A percentile compares a stretch with the other conserved stretches of the same genome.
Conservation (phyloP, 148 eudicot species). For the Rhododendron molle region DNA sequence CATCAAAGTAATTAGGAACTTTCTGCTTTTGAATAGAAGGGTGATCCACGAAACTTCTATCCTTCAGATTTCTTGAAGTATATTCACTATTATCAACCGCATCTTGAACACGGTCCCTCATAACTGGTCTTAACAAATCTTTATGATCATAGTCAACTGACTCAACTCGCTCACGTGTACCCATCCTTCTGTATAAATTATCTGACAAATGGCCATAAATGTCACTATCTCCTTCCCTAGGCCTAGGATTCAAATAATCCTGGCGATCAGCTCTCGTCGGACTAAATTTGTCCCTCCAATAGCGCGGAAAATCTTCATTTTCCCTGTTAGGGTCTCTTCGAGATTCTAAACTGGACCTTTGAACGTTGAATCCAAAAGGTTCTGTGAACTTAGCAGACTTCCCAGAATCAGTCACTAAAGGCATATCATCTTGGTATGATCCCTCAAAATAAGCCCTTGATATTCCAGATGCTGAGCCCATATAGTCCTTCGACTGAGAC, state of each 20-base stretch:
- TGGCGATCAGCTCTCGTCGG: conserved; percentile 17
- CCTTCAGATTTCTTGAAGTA: conserved; percentile 24
- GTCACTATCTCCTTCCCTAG: conserved; percentile 21
- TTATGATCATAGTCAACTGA: conserved; percentile 20
- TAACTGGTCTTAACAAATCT: conserved; percentile 16
- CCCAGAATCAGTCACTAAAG: conserved; percentile 15
- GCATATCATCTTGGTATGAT: conserved; percentile 18
- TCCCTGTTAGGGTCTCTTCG: conserved; percentile 20
- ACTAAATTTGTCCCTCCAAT: conserved; percentile 20
- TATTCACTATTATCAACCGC: conserved; percentile 21
- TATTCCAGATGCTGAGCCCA: conserved; percentile 29
- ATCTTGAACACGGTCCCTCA: conserved; percentile 18
- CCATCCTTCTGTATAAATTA: conserved; percentile 16
- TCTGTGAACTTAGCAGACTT: conserved; percentile 18
- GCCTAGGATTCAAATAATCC: conserved; percentile 26
- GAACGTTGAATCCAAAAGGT: conserved; percentile 18
- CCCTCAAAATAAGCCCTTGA: conserved; percentile 18
- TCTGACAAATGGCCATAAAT: conserved; percentile 21
- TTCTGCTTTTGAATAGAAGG: conserved; percentile 21
- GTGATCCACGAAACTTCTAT: conserved; percentile 18
- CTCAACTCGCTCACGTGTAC: conserved; percentile 15
- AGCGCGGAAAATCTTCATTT: conserved; percentile 18
- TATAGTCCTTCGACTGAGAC: conserved; percentile 26
- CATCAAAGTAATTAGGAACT: conserved; percentile 16
- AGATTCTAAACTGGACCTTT: conserved; percentile 24